These are phyloP conservation scores for Podospora pseudopauciseta DNA, from an alignment of 495 filamentous ascomycete species.

Conservation along the genomic window DNA sequence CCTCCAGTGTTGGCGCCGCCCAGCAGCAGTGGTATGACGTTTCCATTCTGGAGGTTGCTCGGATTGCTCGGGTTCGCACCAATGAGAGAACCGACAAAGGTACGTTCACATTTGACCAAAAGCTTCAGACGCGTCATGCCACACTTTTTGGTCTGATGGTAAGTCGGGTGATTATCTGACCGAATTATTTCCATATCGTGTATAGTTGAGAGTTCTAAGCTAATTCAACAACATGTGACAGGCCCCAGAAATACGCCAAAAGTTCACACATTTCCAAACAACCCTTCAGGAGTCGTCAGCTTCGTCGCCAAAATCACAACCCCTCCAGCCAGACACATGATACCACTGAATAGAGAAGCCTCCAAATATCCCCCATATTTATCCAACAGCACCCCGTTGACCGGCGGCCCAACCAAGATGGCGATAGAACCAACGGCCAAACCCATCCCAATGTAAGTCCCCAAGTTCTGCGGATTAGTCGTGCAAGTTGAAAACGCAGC, in stretches of 20 bases:
- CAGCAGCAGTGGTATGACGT: background rate
- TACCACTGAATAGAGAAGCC: conserved; percentile 48
- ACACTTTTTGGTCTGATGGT: background rate
- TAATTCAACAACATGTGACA: background rate
- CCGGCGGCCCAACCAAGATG: conserved; percentile 50
- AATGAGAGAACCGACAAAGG: background rate
- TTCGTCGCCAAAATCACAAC: conserved; percentile 32
- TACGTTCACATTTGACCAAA: too few species aligned
- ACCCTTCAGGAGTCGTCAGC: conserved; percentile 26
- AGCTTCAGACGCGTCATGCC: background rate
- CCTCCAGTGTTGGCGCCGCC: background rate
- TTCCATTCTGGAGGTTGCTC: background rate
- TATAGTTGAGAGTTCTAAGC: background rate
- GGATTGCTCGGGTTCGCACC: background rate
- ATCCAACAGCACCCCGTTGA: conserved; percentile 47
- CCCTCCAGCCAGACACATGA: conserved; percentile 35
- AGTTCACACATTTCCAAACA: conserved; percentile 27
- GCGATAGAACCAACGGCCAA: conserved; percentile 44
- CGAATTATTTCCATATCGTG: background rate
- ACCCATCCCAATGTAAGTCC: conserved; percentile 56
- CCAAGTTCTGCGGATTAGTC: conserved; percentile 43
- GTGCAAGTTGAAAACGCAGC: conserved; percentile 43
- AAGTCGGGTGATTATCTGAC: background rate
- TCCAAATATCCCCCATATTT: conserved; percentile 41
- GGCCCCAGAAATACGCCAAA: background rate